Evolutionary conservation across 2,329 filamentous ascomycete genomes (phyloP), one percentile per base, ranked within the genome.

Genomic region (Diplodia corticola): DNA sequence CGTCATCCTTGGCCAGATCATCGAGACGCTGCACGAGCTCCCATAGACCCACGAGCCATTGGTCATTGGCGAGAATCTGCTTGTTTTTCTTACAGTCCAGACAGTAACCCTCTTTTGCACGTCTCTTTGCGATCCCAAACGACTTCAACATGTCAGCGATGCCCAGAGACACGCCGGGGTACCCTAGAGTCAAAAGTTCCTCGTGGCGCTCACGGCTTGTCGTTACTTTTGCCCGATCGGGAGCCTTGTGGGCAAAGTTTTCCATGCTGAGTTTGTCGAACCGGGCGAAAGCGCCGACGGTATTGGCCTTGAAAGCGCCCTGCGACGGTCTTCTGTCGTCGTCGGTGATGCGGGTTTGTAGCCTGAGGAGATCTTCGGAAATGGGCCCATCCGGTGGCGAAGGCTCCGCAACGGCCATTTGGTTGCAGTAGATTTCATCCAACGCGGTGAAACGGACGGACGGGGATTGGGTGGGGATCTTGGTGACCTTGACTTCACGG

Each of bases 11-110:
- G 2, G 89, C 87, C 33, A 88, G 86, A 28, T 84, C 81, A 70
- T 91, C 87, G 69, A 83, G 78, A n/a, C 90, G 87, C 67, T 85
- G 83, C 55, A 93, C 82, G 83, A 91, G 91, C 54, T 87, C 85
- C 92, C 92, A 96, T n/a, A 91, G 80, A 65, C 91, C 89, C 66
- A 88, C 84, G n/a, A 94, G 80, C 86, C 90, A 91, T 33, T 85
- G 86, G 71, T 93, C 89, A 68, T 92, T 90, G 5, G 83, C 81
- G 1, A 91, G 84, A n/a, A 93, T 84, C 5, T 83, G 78, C 68
- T 85, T 84, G 72, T 95, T 95, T 55, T 81, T 84, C 17, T 79
- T 77, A 67, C 87, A 88, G 71, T 93, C 81, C 54, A 88, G 81
- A 6, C 80, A 76, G 68, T 84, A 84, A 17, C 82, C 87, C 72